These are phyloP conservation scores for Abortiporus biennis DNA, from an alignment of 1,284 basidiomycete genomes.

Conservation along the genomic window DNA sequence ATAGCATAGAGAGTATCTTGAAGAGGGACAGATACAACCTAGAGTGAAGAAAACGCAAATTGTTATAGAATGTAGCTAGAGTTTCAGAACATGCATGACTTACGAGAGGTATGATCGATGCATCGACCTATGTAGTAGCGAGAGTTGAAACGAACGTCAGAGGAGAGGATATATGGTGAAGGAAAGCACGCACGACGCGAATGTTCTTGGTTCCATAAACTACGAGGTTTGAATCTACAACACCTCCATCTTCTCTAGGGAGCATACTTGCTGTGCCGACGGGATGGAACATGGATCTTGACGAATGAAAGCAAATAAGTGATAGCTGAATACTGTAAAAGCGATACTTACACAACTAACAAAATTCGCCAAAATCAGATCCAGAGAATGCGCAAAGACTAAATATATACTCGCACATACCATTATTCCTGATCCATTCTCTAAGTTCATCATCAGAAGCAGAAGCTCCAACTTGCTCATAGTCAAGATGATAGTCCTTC, in stretches of 20 bases:
- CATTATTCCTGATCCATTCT: background rate
- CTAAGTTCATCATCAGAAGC: background rate
- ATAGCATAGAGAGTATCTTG: background rate
- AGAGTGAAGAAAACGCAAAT: background rate
- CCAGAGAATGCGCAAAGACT: too few species aligned
- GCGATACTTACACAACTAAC: too few species aligned
- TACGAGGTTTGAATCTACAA: slow-evolving; percentile 39
- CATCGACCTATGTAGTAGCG: background rate
- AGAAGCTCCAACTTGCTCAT: background rate
- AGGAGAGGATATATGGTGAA: background rate
- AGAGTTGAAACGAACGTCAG: background rate
- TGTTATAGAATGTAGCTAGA: background rate
- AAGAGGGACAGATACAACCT: background rate
- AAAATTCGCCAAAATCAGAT: too few species aligned
- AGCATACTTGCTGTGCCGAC: slow-evolving; percentile 44
- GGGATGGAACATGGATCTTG: slow-evolving; percentile 16
- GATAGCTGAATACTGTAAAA: too few species aligned
- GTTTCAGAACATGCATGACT: background rate
- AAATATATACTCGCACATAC: too few species aligned
- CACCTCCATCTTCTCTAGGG: slow-evolving; percentile 42
- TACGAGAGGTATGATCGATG: slow-evolving; percentile 1
- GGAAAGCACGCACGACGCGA: slow-evolving; percentile 22
- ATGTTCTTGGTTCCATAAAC: slow-evolving; percentile 48
- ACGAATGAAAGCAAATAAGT: too few species aligned
- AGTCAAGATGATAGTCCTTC: background rate